Percentiles rank a stretch among this genome's conserved stretches.
Conservation (phyloP, 1,139 yeast species). For the Debaryomycetaceae sp. region DNA sequence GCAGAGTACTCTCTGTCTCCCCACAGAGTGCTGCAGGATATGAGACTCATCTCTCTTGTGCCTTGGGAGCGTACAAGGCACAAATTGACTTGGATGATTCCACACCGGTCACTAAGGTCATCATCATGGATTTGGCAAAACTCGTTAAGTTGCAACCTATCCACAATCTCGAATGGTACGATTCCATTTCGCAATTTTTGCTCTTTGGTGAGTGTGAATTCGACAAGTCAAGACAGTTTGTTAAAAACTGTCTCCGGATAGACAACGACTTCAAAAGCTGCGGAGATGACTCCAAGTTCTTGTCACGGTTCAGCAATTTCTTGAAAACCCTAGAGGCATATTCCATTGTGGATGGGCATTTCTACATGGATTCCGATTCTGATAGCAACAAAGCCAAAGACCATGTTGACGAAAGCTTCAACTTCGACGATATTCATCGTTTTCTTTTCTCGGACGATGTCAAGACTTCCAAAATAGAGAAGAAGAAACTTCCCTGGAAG, state of each 20-base stretch:
- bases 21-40: constrained; percentile 19
- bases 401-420: constrained; percentile 19
- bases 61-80: constrained; percentile 12
- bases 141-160: constrained; percentile 30
- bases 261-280: constrained; percentile 66
- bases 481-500: constrained; percentile 19
- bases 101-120: constrained; percentile 14
- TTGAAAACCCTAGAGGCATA: constrained; percentile 42
- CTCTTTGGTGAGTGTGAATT: constrained; percentile 51
- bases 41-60: constrained; percentile 20
- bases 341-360: constrained; percentile 35
- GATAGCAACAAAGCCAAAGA: constrained; percentile 10
- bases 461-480: constrained; percentile 30
- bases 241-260: constrained; percentile 60
- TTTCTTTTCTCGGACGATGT: constrained; percentile 25
- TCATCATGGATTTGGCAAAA: constrained; percentile 22
- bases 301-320: constrained; percentile 28
- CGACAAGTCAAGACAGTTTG: constrained; percentile 44
- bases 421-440: constrained; percentile 20
- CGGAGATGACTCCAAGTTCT: constrained; percentile 46
- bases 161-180: constrained; percentile 28
- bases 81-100: constrained; percentile 5
- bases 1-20: constrained; percentile 18
- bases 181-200: constrained; percentile 36
- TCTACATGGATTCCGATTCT: constrained; percentile 24